Base-by-base conservation (phyloP, 352 stramenopile genomes). In the Phytophthora macrochlamydospora region DNA sequence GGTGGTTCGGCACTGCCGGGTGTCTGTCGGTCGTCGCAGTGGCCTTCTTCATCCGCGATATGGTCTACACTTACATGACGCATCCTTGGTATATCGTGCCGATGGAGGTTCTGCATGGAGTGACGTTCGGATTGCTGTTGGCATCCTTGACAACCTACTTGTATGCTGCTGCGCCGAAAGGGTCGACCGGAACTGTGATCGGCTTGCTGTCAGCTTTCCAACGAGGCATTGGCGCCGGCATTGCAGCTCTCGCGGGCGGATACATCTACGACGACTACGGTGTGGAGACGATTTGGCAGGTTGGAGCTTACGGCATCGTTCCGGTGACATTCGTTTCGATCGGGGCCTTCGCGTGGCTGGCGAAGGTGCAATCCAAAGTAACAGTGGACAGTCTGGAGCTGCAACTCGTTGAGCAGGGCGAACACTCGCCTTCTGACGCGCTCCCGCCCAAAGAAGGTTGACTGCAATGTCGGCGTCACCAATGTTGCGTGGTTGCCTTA, bases 211-310 rank as follows among this genome's bases (percentile, higher is more conserved):
- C 79, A 48, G 76, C 81, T 1, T 74, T 90, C 18, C 75, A 84
- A 46, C 80, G 75, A 40, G 81, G 81, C 0, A 60, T 87, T 8
- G 81, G 79, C 1, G 67, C 79, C 42, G 79, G 75, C 8, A 69
- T 67, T 24, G 78, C 76, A 8, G 85, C 79, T 14, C 69, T 88
- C 8, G 60, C 81, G 18, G 81, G 77, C 3, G 81, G 81, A 12
- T 76, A 83, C 52, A 72, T 90, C 30, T 90, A 88, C 69, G 64
- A 87, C n/a, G 49, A 75, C 37, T 79, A 78, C 51, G 72, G 77
- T 8, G 66, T 71, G 9, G 51, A 61, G 5, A 79, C 64, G 1
- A 84, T 90, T 70, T 90, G 81, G 81, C 67, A 78, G 7, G 51
- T 83, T 9, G 65, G 72, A 7, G 76, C 78, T 9, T 72, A 71